phyloP scores from a whole-genome alignment of 1,284 basidiomycete genomes.

The Jaminaea rosea region DNA sequence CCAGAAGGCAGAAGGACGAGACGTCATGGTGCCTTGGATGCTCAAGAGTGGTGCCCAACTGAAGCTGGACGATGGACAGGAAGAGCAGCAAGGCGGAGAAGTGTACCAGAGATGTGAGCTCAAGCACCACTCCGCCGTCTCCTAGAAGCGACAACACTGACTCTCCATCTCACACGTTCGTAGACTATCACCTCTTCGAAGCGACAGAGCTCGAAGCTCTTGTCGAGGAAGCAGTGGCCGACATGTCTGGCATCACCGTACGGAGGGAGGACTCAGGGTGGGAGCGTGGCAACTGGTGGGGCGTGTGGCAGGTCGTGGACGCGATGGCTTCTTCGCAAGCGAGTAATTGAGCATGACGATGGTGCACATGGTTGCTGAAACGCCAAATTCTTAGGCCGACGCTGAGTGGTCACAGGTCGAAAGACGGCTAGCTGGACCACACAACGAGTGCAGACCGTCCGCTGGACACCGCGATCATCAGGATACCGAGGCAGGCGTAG shows the following conservation, averaged over 20 bases:
- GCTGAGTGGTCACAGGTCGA: too few species aligned
- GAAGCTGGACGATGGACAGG: not conserved
- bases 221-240: slow-evolving; percentile 24
- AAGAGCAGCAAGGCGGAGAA: slow-evolving; percentile 5
- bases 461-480: too few species aligned
- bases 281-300: slow-evolving; percentile 47
- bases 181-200: slow-evolving; percentile 44
- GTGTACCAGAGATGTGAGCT: slow-evolving; percentile 37
- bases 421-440: too few species aligned
- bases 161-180: not conserved
- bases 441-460: too few species aligned
- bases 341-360: too few species aligned
- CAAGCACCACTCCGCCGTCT: not conserved
- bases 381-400: too few species aligned
- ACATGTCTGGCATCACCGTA: slow-evolving; percentile 15
- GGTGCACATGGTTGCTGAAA: too few species aligned
- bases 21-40: slow-evolving; percentile 45
- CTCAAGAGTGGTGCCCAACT: slow-evolving; percentile 8
- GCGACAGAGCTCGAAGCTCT: slow-evolving; percentile 37
- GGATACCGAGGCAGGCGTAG: too few species aligned
- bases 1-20: slow-evolving; percentile 20
- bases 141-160: not conserved
- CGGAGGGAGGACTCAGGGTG: slow-evolving; percentile 32
- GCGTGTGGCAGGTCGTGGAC: slow-evolving; percentile 41
- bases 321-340: too few species aligned